Evolutionary conservation across 177 flowering plant genomes (phyloP).

Genomic region (Telopea speciosissima): DNA sequence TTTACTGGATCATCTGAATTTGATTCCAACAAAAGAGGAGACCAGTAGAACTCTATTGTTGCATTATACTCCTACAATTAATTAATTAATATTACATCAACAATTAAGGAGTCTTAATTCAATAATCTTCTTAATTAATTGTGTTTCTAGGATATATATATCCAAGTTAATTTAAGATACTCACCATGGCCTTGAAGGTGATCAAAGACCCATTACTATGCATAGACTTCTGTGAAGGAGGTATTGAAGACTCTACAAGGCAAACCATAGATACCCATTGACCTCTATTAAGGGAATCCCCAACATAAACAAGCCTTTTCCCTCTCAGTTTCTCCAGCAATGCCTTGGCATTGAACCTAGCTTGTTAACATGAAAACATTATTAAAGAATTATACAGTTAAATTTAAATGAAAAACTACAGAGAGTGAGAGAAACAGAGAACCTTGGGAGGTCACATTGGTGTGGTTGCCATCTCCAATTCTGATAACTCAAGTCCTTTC

Average conservation of each 20-base stretch:
- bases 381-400: neutral
- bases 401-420: neutral
- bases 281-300: constrained; percentile 72
- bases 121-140: no score
- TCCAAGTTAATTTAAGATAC: no score
- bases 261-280: constrained; percentile 87
- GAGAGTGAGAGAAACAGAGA: constrained; percentile 10
- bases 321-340: constrained; percentile 66
- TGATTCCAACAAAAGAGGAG: constrained; percentile 78
- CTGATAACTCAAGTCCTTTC: constrained; percentile 58
- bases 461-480: constrained; percentile 87
- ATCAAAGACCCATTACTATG: constrained; percentile 42
- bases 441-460: constrained; percentile 78
- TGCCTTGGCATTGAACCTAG: constrained; percentile 75
- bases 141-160: no score
- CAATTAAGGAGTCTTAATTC: no score
- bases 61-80: constrained; percentile 86
- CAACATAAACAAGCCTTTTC: constrained; percentile 72
- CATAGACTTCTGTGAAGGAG: constrained; percentile 32
- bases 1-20: constrained; percentile 66
- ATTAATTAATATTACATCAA: neutral
- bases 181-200: constrained; percentile 45
- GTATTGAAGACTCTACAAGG: constrained; percentile 42
- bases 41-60: constrained; percentile 74
- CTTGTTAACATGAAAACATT: constrained; percentile 20